Percentiles rank a stretch among this genome's conserved stretches.
Conservation (phyloP, 2,329 filamentous ascomycete species). For the Colletotrichum horii region DNA sequence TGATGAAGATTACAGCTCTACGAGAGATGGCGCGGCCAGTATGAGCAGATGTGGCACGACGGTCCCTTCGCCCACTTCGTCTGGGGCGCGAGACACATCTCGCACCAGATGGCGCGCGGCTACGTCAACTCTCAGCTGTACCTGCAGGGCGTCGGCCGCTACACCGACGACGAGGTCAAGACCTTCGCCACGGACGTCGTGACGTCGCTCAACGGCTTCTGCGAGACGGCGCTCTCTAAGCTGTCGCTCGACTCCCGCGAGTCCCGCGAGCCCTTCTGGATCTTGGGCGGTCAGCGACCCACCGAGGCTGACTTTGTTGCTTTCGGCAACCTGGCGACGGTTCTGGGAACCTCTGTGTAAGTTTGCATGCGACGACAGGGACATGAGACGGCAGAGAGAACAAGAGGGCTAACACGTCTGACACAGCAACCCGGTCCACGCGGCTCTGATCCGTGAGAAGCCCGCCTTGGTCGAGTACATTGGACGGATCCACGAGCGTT, state of each 20-base stretch:
- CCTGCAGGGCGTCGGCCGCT: conserved; percentile 25
- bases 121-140: conserved; percentile 24
- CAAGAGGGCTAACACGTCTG: neutral
- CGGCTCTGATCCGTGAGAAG: conserved; percentile 20
- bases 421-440: conserved; percentile 15
- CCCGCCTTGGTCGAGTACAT: conserved; percentile 19
- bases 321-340: conserved; percentile 16
- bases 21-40: conserved; percentile 26
- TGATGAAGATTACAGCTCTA: conserved; percentile 17
- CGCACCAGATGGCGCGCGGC: neutral
- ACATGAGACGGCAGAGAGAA: neutral
- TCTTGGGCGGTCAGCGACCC: conserved; percentile 25
- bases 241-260: neutral
- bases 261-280: conserved; percentile 25
- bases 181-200: conserved; percentile 22
- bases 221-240: conserved; percentile 16
- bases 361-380: neutral
- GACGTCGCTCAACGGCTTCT: conserved; percentile 22
- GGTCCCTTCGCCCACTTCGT: conserved; percentile 23
- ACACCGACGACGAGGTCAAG: conserved; percentile 23
- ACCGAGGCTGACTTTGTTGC: conserved; percentile 26
- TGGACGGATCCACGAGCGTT: conserved; percentile 19
- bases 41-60: conserved; percentile 21
- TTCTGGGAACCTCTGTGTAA: conserved; percentile 20
- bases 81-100: conserved; percentile 22